Percentiles rank a stretch among this genome's conserved stretches.
Evolutionary conservation across 2,329 filamentous ascomycete species (phyloP).

Genomic region (Corinectria fuckeliana): DNA sequence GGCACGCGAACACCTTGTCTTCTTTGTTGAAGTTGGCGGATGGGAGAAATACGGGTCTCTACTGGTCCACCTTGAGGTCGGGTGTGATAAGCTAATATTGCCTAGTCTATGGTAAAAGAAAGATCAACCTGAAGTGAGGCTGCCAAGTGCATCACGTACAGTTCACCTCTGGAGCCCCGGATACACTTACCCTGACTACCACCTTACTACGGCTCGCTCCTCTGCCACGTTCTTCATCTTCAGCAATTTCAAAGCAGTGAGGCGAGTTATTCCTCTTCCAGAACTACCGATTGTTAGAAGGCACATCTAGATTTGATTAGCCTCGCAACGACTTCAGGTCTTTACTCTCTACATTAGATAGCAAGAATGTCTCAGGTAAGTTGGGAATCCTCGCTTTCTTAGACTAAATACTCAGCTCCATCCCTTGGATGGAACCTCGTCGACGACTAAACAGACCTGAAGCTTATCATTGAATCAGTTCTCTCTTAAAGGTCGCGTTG

Average conservation of each 20-base stretch:
- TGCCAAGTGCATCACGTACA: not conserved
- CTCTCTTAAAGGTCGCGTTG: conserved; percentile 53
- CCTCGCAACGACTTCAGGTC: not conserved
- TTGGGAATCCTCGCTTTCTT: not conserved
- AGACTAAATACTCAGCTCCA: not conserved
- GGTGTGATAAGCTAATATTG: not conserved
- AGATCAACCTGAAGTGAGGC: not conserved
- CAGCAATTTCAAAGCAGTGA: not conserved
- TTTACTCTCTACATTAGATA: too few relatives aligned
- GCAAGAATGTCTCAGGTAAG: not conserved
- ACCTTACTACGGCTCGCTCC: not conserved
- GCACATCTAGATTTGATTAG: not conserved
- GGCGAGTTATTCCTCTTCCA: not conserved
- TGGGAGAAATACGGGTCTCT: not conserved
- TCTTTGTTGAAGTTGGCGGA: not conserved
- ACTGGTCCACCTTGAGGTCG: not conserved
- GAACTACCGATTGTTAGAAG: not conserved
- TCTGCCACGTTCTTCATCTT: not conserved
- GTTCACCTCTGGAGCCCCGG: not conserved
- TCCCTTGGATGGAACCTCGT: not conserved
- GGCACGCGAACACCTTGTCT: not conserved
- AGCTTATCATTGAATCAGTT: conserved; percentile 44
- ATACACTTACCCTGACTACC: not conserved
- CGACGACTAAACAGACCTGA: not conserved
- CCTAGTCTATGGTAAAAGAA: not conserved